Evolutionary conservation across 2,329 filamentous ascomycete genomes (phyloP), one percentile per base, ranked within the genome.

Genomic region (Rhinocladiella similis): DNA sequence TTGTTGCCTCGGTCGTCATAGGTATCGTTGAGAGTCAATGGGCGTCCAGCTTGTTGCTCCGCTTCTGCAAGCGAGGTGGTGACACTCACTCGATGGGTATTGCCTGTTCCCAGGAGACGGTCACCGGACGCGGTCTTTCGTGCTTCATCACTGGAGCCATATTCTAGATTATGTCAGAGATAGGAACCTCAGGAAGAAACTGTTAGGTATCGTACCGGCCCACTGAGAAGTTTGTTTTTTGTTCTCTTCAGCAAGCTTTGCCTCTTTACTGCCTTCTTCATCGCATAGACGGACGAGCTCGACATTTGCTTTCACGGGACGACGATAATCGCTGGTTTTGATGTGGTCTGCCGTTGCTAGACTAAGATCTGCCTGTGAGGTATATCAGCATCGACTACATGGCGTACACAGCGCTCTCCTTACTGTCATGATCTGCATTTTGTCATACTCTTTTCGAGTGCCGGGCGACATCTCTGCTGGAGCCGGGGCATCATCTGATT

Each of bases 311-410:
- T 7, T 43, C 36, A 18, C 58, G 56, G 13, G 57, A 52, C 18
- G 48, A 56, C 39, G 61, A 22, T 27, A 50, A 46, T 73, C 72
- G 3, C 49, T 53, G 5, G 72, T 73, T 7, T 71, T 72, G 27
- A 75, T 67, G 41, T 66, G 55, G 47, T 75, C 70, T 12, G 73
- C 68, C 35, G 71, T 68, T 7, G 63, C 66, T 9, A 66, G 68
- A 2, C 73, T 72, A n/a, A 76, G 55, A 58, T 75, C 73, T 5
- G 64, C 68, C 73, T 75, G 36, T 33, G 39, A n/a, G 14, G 18
- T 19, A 16, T 22, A 19, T 57, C 20, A 57, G 59, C 47, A 5
- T 46, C 20, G 16, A 20, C 13, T 12, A 41, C n/a, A 3, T 12
- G 13, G 38, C n/a, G 35, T 14, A 20, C 33, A 16, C 13, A 54